Conservation (phyloP, 1,139 yeast genomes). For the Saccharomycopsis hybrid region DNA sequence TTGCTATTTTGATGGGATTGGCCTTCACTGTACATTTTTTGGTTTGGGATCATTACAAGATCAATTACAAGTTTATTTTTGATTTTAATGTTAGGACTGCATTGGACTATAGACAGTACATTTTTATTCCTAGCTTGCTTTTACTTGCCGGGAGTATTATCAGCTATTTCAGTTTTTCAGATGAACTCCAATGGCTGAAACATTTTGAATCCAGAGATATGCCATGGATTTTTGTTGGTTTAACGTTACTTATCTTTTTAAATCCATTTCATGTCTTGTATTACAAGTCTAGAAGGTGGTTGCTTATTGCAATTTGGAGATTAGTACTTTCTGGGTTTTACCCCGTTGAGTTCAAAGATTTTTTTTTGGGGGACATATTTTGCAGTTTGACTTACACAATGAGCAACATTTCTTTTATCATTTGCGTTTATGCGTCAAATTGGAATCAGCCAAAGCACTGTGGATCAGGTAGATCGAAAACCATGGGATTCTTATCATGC, state of each 20-base stretch:
- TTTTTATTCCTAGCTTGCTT: slow-evolving; percentile 55
- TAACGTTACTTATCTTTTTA: slow-evolving; percentile 45
- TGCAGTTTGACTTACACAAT: slow-evolving; percentile 84
- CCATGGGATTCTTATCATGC: slow-evolving; percentile 75
- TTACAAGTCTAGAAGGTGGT: slow-evolving; percentile 52
- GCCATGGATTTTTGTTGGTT: slow-evolving; percentile 74
- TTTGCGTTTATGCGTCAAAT: slow-evolving; percentile 69
- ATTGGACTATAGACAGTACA: slow-evolving; percentile 58
- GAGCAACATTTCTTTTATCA: slow-evolving; percentile 79
- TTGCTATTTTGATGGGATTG: slow-evolving; percentile 51
- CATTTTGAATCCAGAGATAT: slow-evolving; percentile 61
- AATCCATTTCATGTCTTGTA: slow-evolving; percentile 52
- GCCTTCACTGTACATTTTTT: slow-evolving; percentile 64
- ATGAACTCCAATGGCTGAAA: slow-evolving; percentile 55
- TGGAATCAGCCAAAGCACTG: slow-evolving; percentile 49
- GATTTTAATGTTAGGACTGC: slow-evolving; percentile 74
- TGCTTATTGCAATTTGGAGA: slow-evolving; percentile 66
- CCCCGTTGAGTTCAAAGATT: slow-evolving; percentile 93
- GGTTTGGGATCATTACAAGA: slow-evolving; percentile 67
- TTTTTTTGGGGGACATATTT: slow-evolving; percentile 84
- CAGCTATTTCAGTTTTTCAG: slow-evolving; percentile 63
- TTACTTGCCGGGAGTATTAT: slow-evolving; percentile 52
- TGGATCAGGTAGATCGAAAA: slow-evolving; percentile 69
- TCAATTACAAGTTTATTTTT: slow-evolving; percentile 87
- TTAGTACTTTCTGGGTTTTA: slow-evolving; percentile 75